Evolutionary conservation across 164 flowering plant genomes (phyloP), one percentile per base, ranked within the genome.

Genomic region (Piper longum): DNA sequence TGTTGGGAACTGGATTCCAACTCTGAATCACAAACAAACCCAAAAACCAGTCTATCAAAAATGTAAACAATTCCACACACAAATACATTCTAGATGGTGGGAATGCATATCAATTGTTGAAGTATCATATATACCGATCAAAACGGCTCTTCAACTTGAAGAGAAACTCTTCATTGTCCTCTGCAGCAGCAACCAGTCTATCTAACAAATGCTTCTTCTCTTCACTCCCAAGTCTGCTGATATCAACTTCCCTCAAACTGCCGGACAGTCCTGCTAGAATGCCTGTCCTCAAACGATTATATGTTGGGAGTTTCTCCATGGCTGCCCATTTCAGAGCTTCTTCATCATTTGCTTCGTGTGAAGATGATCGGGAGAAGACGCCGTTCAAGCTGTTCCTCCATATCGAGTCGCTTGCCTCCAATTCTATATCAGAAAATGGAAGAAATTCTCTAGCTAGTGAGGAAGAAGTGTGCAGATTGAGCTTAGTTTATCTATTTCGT

Each of bases 121-220:
- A 39, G 39, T 19, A 5, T 8, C 36, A 5, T 19, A 9, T 3
- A 5, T 58, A 91, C 98, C 80, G 81, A 40, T 91, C 93, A 55
- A 89, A 82, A 43, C 98, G 73, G 55, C 79, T 67, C 61, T 87
- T 79, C 60, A 89, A 76, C 68, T 85, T 91, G 43, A 41, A 72
- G 72, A 91, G 73, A 83, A 82, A 89, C 80, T 79, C 83, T 76
- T 91, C 98, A 60, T 89, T 91, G 69, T 89, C 95, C 70, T 89
- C 95, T 0, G 95, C 86, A 68, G 81, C 87, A 73, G 60, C 81
- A 16, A 91, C 81, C 9, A 91, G 36, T 62, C 78, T 72, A 40
- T 91, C 95, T 26, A 91, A 79, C 74, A 91, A 85, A 12, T 81
- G 67, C 57, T 83, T 83, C 18, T 81, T 59, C 3, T 89, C 93